Base-by-base conservation (phyloP, 2,329 filamentous ascomycete genomes). In the Ophiocordyceps camponoti-saundersi region DNA sequence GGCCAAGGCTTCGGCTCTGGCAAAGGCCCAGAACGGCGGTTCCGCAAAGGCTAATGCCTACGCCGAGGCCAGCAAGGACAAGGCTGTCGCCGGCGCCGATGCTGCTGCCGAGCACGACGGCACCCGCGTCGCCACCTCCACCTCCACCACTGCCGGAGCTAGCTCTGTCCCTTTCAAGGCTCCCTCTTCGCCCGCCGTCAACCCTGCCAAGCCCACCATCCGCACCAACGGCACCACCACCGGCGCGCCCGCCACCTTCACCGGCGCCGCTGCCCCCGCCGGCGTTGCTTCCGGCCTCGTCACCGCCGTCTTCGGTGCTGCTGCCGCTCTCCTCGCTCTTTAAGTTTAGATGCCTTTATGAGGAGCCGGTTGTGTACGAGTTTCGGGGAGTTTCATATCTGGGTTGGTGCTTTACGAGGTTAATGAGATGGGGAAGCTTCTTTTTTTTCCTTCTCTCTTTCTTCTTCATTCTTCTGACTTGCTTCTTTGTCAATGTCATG, bases 251-350 rank as follows among this genome's bases (percentile, higher is more conserved):
- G 16, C 15, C 32, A 5, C 32, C 18, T 7, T 40, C n/a, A 40
- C 15, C 36, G 22, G 34, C 6, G 22, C 22, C 15, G 10, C 20
- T 10, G 18, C 44, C 13, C 36, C 11, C 22, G 26, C 26, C 8
- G 26, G 26, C 12, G 34, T 44, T 10, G 48, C 42, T 3, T 55
- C 54, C 3, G 57, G 54, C 16, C 48, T 57, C 23, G 53, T 55
- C 29, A n/a, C 43, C 15, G 45, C 29, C 16, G 40, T 29, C 15
- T 20, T 29, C 8, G 45, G 26, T n/a, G 45, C 45, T 34, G 45
- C 21, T 11, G 23, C 16, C 20, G 30, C 36, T 39, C 12, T 42
- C 23, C 18, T 47, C 18, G 29, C 41, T 36, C 22, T 29, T 22
- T 40, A 23, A 36, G 15, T 39, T 10, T 26, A 26, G 23, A 26